These are phyloP conservation scores for Kodamaea neixiangensis DNA, from an alignment of 805 yeast genomes.

Conservation along the genomic window DNA sequence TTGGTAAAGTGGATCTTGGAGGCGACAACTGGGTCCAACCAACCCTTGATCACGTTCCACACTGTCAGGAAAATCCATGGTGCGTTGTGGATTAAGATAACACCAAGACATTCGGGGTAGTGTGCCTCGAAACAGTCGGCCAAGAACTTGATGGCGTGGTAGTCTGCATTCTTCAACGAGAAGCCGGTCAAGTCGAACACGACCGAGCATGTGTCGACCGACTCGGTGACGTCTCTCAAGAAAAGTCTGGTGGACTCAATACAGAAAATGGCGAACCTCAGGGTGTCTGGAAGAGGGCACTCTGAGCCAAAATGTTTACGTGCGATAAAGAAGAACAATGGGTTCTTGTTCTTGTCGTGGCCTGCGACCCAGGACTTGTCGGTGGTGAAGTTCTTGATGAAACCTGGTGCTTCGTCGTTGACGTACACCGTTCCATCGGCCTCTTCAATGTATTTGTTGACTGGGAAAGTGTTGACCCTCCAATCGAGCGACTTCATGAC, in stretches of 20 bases:
- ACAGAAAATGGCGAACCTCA: slow-evolving; percentile 68
- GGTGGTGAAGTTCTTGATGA: slow-evolving; percentile 55
- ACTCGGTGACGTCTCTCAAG: slow-evolving; percentile 56
- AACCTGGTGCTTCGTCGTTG: slow-evolving; percentile 42
- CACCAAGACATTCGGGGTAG: slow-evolving; percentile 91
- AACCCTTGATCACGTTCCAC: slow-evolving; percentile 88
- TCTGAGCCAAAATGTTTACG: slow-evolving; percentile 59
- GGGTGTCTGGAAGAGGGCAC: slow-evolving; percentile 64
- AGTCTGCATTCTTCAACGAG: slow-evolving; percentile 90
- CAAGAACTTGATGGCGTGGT: slow-evolving; percentile 85
- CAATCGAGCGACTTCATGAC: slow-evolving; percentile 71
- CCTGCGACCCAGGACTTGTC: slow-evolving; percentile 80
- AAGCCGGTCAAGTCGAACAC: slow-evolving; percentile 87
- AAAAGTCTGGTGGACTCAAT: slow-evolving; percentile 84
- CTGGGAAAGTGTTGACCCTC: slow-evolving; percentile 63
- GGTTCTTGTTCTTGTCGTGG: slow-evolving; percentile 69
- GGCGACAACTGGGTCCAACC: slow-evolving; percentile 97
- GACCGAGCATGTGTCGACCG: slow-evolving; percentile 78
- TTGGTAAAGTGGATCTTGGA: slow-evolving; percentile 86
- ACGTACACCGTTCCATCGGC: slow-evolving; percentile 71
- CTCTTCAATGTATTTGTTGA: slow-evolving; percentile 60
- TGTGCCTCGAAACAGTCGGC: slow-evolving; percentile 91
- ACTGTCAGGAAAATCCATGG: slow-evolving; percentile 97
- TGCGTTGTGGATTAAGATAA: slow-evolving; percentile 83
- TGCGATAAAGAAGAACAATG: slow-evolving; percentile 81